Base-by-base conservation (phyloP, 129 eudicot species). In the Solidago caesia region DNA sequence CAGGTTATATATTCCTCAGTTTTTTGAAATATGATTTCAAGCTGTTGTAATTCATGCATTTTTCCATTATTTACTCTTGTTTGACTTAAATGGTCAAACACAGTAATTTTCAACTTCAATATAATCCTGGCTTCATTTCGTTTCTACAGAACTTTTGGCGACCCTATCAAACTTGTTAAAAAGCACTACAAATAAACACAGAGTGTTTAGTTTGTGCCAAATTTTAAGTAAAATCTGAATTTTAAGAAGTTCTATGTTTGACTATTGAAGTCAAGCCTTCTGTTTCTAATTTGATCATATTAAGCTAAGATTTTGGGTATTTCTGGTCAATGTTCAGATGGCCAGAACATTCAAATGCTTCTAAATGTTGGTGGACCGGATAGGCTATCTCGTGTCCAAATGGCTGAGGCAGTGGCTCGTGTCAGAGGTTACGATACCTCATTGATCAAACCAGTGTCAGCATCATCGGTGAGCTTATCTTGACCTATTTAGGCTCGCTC, bases 381-480 rank as follows among this genome's bases (percentile, higher is more conserved):
- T 59, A 84, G 97, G 85, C 62, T 94, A 67, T 94, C 98, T 21
- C 96, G 98, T 52, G 87, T 87, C 55, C 91, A 94, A 77, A 94
- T 94, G 97, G 97, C 98, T 16, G 96, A 94, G 87, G 83, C 71
- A 65, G 97, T 94, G 72, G 97, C 96, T 58, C 73, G 77, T 63
- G 71, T 74, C 55, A 85, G 88, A 79, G 96, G 93, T 63, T 88
- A 94, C 58, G 65, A 68, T 52, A 51, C 70, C 70, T 82, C 98
- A 42, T 82, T 85, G 72, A 85, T 94, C 84, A 90, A 85, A 83
- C 79, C 89, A 13, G 97, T 90, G 47, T 90, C 98, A 16, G 88
- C 98, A 61, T 85, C 91, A 75, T 79, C 96, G 15, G 98, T 94
- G 74, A 39, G 97, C 79, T 45, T 72, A 27, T 33, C 63, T 68